Evolutionary conservation across 23 red algal genomes (phyloP), one percentile per base, ranked within the genome.

Genomic region (Gracilaria vermiculophylla): DNA sequence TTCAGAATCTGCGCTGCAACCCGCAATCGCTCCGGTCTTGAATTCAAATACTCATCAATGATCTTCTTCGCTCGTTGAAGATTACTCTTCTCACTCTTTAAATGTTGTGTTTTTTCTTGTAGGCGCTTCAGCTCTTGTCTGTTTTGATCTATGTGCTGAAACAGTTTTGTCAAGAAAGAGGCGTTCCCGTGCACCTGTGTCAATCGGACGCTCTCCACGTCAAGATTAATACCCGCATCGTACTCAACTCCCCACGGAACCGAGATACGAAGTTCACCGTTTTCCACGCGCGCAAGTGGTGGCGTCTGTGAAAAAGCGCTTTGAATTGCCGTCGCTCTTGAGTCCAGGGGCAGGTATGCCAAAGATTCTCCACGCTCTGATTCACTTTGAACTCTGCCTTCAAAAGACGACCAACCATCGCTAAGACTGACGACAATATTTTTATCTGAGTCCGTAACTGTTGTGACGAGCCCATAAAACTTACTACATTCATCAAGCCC

Each of bases 231-330:
- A 24, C 21, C 67, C 67, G 67, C 67, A 24, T 25, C 37, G 67
- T 73, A 73, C 47, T 73, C 67, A 32, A 73, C 37, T 73, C 67
- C 67, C 67, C 67, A 73, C 47, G 67, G 67, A 73, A 73, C 23
- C 5, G 67, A 42, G 42, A 73, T 73, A 28, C 32, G 17, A 5
- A 73, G 17, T 73, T 73, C 67, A 73, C 23, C 32, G 11, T 42
- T 47, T 40, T 73, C 67, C 20, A 73, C 40, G 2, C 67, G 36
- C 3, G 67, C 67, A 31, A 73, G 67, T 29, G 36, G 36, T 45
- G 67, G 67, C 1, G n/a, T 45, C 2, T 47, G 31, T 47, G 37
- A 45, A 42, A 73, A 47, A 9, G 67, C 36, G 2, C 47, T 73
- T 4, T 24, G 67, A 73, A 73, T 48, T 5, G 67, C 67, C 8